A percentile compares a stretch with the other conserved stretches of the same genome.
Conservation (phyloP, 164 flowering plant species). For the Kalanchoe fedtschenkoi region DNA sequence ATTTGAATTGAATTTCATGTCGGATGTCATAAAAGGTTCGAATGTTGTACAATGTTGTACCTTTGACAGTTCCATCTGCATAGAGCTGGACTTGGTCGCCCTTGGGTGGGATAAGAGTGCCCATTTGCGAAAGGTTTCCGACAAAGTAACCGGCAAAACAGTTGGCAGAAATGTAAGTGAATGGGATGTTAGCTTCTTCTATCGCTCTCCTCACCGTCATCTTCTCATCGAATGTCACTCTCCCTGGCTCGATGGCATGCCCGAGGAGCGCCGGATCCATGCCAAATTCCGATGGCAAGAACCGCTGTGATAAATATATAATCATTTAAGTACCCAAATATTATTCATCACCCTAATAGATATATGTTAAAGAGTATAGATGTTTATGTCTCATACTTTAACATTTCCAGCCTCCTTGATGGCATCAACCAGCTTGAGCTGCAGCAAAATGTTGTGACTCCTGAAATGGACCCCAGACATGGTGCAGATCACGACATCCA, state of each 20-base stretch:
- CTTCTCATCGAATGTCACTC: constrained; percentile 22
- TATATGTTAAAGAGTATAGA: not conserved
- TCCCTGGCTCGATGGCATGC: constrained; percentile 20
- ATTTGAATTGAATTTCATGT: too few species aligned
- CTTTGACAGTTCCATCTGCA: constrained; percentile 23
- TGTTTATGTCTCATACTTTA: constrained; percentile 17
- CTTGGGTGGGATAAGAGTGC: constrained; percentile 15
- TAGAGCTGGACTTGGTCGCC: constrained; percentile 14
- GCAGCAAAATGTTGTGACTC: constrained; percentile 30
- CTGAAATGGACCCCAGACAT: constrained; percentile 40
- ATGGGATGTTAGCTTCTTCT: constrained; percentile 17
- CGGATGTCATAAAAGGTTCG: not conserved
- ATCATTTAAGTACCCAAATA: not conserved
- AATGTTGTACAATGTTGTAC: constrained; percentile 11
- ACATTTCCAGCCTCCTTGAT: constrained; percentile 44
- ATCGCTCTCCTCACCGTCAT: constrained; percentile 23
- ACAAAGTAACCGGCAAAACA: constrained; percentile 25
- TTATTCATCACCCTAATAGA: not conserved
- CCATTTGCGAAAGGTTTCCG: constrained; percentile 13
- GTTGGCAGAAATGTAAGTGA: constrained; percentile 19
- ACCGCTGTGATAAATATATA: constrained; percentile 12
- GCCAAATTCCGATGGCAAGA: constrained; percentile 26
- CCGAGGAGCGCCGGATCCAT: constrained; percentile 19
- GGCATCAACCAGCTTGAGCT: constrained; percentile 46
- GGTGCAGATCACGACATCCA: constrained; percentile 42